These are phyloP conservation scores for Neofusicoccum sp. DNA, from an alignment of 2,329 filamentous ascomycete species.

Conservation along the genomic window DNA sequence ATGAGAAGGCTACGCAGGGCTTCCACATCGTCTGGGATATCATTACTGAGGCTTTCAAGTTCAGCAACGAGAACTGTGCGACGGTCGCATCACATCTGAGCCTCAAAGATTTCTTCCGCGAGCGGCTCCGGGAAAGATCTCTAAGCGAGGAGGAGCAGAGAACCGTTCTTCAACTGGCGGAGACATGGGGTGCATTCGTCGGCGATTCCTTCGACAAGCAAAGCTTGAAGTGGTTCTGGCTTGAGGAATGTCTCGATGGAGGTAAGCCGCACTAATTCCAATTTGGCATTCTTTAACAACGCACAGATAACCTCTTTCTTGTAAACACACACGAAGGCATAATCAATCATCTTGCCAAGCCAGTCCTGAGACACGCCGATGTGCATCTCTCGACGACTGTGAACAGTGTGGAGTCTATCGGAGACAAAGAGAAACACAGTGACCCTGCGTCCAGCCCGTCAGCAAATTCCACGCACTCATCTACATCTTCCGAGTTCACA, in stretches of 20 bases:
- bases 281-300: too few relatives aligned
- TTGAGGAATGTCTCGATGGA: conserved; percentile 75
- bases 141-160: conserved; percentile 35
- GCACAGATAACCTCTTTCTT: conserved; percentile 58
- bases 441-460: conserved; percentile 21
- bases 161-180: conserved; percentile 53
- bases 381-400: conserved; percentile 53
- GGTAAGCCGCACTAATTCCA: too few relatives aligned
- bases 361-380: conserved; percentile 55
- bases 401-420: conserved; percentile 37
- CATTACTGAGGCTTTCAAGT: conserved; percentile 64
- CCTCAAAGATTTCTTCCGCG: conserved; percentile 57
- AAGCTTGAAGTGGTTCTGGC: conserved; percentile 73
- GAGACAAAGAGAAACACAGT: conserved; percentile 14
- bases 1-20: conserved; percentile 37
- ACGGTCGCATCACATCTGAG: conserved; percentile 54
- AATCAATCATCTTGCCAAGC: conserved; percentile 58
- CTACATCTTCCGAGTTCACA: too few relatives aligned
- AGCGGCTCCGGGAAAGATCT: conserved; percentile 44
- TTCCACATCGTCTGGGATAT: conserved; percentile 64
- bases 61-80: conserved; percentile 58
- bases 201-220: conserved; percentile 64
- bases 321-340: conserved; percentile 60
- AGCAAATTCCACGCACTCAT: background rate
- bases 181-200: conserved; percentile 70